phyloP scores from a whole-genome alignment of 2,329 filamentous ascomycete species.

The Aaosphaeria arxii region DNA sequence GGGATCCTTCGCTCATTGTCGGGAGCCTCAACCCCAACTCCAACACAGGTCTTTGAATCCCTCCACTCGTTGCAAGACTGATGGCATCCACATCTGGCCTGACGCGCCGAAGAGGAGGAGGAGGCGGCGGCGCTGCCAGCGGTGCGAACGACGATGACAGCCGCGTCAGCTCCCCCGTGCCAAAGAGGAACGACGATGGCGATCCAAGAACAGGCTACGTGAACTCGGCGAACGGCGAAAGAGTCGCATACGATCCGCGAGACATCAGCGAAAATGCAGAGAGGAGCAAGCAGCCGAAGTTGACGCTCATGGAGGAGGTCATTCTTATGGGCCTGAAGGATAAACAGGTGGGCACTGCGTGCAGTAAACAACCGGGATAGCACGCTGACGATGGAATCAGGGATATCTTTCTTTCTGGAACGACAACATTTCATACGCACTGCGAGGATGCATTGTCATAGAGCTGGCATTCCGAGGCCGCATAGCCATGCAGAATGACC shows the following conservation, averaged over 20 bases:
- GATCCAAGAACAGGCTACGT: constrained; percentile 80
- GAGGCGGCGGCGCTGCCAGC: constrained; percentile 58
- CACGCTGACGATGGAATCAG: constrained; percentile 46
- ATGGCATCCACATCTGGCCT: constrained; percentile 70
- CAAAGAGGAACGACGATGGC: constrained; percentile 59
- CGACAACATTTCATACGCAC: constrained; percentile 98
- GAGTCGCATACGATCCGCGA: constrained; percentile 95
- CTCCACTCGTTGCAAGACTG: constrained; percentile 16
- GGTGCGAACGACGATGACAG: constrained; percentile 59
- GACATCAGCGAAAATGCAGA: constrained; percentile 97
- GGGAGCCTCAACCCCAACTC: constrained; percentile 31
- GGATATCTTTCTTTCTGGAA: constrained; percentile 99
- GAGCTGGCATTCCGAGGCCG: constrained; percentile 94
- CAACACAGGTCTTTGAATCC: constrained; percentile 14
- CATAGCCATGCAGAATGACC: constrained; percentile 98
- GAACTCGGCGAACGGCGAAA: constrained; percentile 90
- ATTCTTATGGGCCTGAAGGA: constrained; percentile 94
- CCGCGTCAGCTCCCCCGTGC: constrained; percentile 64
- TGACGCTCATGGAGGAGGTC: constrained; percentile 98
- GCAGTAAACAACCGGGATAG: too few species aligned
- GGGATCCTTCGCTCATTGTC: constrained; percentile 29
- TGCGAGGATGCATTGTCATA: constrained; percentile 96
- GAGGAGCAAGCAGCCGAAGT: constrained; percentile 94
- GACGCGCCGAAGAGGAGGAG: constrained; percentile 64
- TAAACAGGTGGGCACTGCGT: constrained; percentile 74